Evolutionary conservation across 2,329 filamentous ascomycete species (phyloP).

Genomic region (Sordariomycetes sp.): DNA sequence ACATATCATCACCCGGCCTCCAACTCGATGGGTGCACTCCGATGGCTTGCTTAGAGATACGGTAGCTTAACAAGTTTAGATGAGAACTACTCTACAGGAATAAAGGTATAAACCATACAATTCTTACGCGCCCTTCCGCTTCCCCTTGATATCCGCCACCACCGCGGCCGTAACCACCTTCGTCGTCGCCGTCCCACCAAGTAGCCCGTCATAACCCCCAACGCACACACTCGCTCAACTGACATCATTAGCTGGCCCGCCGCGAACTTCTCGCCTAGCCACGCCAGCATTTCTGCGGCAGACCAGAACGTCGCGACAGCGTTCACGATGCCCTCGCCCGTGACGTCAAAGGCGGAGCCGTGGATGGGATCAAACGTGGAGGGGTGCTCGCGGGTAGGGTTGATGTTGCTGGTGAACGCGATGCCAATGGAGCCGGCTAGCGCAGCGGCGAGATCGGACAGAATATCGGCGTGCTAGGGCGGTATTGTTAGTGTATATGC

Average conservation of each 20-base stretch:
- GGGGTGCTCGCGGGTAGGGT: slow-evolving; percentile 39
- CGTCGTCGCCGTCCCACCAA: slow-evolving; percentile 28
- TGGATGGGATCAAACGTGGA: slow-evolving; percentile 51
- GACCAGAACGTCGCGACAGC: slow-evolving; percentile 48
- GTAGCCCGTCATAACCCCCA: slow-evolving; percentile 37
- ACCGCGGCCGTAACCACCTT: slow-evolving; percentile 21
- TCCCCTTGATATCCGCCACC: slow-evolving; percentile 11
- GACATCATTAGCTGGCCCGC: slow-evolving; percentile 32
- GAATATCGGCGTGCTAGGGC: slow-evolving; percentile 42
- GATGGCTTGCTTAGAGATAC: too few relatives aligned
- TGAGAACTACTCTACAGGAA: too few relatives aligned
- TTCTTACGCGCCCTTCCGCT: not conserved
- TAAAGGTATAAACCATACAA: too few relatives aligned
- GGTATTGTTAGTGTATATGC: not conserved
- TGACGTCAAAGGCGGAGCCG: slow-evolving; percentile 44
- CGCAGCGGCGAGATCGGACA: slow-evolving; percentile 58
- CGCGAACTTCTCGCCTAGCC: slow-evolving; percentile 40
- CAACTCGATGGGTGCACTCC: too few relatives aligned
- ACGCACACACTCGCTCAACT: slow-evolving; percentile 38
- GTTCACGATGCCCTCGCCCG: slow-evolving; percentile 41
- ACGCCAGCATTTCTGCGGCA: slow-evolving; percentile 41
- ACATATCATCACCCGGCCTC: too few relatives aligned
- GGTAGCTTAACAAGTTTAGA: too few relatives aligned
- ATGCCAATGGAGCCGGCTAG: slow-evolving; percentile 61
- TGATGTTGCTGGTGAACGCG: slow-evolving; percentile 55